Conservation (phyloP, 345 rosid species). For the Hypericum perforatum region DNA sequence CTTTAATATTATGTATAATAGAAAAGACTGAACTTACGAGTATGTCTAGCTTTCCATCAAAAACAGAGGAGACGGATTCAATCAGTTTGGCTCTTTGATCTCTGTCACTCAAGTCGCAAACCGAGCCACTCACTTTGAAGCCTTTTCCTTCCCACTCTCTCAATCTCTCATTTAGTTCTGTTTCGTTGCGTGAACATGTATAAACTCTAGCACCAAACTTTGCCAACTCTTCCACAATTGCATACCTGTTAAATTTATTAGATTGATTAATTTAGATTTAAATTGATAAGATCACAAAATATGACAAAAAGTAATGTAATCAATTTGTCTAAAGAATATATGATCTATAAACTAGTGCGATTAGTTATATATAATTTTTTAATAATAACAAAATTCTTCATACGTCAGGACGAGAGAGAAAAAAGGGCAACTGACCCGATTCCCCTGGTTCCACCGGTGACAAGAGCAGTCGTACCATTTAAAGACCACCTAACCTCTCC, state of each 20-base stretch:
- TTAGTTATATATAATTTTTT: too few species aligned
- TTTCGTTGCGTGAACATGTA: neutral
- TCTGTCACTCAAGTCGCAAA: neutral
- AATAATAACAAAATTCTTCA: too few species aligned
- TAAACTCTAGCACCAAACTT: neutral
- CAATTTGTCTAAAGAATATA: too few species aligned
- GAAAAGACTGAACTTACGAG: neutral
- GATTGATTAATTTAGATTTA: neutral
- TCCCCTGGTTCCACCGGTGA: constrained; percentile 1
- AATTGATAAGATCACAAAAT: neutral
- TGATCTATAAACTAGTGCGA: too few species aligned
- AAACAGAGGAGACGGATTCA: neutral
- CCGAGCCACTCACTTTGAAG: neutral
- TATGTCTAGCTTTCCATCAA: constrained; percentile 5
- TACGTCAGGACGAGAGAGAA: too few species aligned
- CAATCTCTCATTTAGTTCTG: neutral
- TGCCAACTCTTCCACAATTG: neutral
- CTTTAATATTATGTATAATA: neutral
- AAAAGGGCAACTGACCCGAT: neutral
- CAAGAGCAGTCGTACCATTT: neutral
- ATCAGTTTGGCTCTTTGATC: neutral
- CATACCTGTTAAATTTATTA: neutral
- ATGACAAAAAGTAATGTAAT: neutral
- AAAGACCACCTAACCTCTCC: neutral
- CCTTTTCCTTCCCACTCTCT: neutral